Evolutionary conservation across 371 early-diverging fungal genomes (phyloP), one percentile per base, ranked within the genome.

Genomic region (Mortierella sp.): DNA sequence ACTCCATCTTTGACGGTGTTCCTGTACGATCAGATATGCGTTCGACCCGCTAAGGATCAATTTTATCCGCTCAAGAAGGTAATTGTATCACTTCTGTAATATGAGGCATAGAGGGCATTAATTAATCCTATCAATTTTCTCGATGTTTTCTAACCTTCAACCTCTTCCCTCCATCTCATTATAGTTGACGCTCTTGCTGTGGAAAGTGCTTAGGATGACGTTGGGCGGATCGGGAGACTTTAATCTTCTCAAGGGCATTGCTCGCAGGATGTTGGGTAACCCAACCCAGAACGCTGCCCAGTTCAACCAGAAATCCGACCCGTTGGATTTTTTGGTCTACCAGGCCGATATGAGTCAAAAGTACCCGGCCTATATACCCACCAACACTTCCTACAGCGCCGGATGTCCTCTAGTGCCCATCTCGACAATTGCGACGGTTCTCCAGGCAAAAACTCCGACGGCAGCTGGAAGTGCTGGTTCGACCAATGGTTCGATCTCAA

Each of bases 61-160:
- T 87, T 91, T 70, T 95, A 93, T 86, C 96, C 95, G 0, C 92
- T 94, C 10, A 95, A 94, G 77, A 95, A 95, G 91, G 95, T 93
- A 85, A 24, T 24, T 50, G 24, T n/a, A 37, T 66, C 45, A 43
- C 10, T 16, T 2, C 1, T n/a, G n/a, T n/a, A n/a, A n/a, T n/a
- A n/a, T n/a, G n/a, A n/a, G n/a, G n/a, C n/a, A n/a, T n/a, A n/a
- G n/a, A n/a, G n/a, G n/a, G n/a, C n/a, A n/a, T n/a, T n/a, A n/a
- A n/a, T n/a, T n/a, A n/a, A n/a, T n/a, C n/a, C n/a, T n/a, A n/a
- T n/a, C n/a, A n/a, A n/a, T n/a, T n/a, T n/a, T n/a, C n/a, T n/a
- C n/a, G n/a, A n/a, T n/a, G n/a, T n/a, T 41, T 48, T 4, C 8
- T 24, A 39, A 26, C 29, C 19, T 52, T 10, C 39, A 14, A 11